Conservation (phyloP, 139 green algal genomes). For the Tetraselmis striata region DNA sequence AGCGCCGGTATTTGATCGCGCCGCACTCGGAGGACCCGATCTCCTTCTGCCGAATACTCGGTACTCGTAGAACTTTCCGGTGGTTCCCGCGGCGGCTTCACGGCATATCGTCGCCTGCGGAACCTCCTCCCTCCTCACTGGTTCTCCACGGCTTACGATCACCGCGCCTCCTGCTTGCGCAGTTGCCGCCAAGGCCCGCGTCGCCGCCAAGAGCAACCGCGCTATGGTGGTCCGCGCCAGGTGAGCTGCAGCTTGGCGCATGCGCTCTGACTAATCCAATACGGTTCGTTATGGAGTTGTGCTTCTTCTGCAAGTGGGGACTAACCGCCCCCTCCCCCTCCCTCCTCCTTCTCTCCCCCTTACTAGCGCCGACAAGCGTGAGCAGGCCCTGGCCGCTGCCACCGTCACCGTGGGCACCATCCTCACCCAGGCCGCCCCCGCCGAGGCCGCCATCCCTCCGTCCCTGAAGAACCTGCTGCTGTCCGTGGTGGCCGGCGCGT, state of each 20-base stretch:
- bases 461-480: constrained; percentile 82
- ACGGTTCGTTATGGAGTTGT: too few species aligned
- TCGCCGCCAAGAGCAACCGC: not conserved
- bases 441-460: not conserved
- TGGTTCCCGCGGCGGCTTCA: too few species aligned
- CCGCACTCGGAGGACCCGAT: too few species aligned
- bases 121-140: too few species aligned
- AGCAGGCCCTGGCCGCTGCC: not conserved
- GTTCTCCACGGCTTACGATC: too few species aligned
- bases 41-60: too few species aligned
- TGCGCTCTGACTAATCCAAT: not conserved
- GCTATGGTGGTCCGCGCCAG: not conserved
- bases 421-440: not conserved
- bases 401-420: not conserved
- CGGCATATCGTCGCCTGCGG: too few species aligned
- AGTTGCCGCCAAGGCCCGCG: not conserved
- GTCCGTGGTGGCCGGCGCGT: constrained; percentile 76
- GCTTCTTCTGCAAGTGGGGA: too few species aligned
- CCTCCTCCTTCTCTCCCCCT: not conserved
- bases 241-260: not conserved
- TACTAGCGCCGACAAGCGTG: not conserved
- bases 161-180: too few species aligned
- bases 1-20: too few species aligned
- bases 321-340: not conserved
- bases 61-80: too few species aligned